These are phyloP conservation scores for Choricystis sp. DNA, from an alignment of 139 green algal species.

Conservation along the genomic window DNA sequence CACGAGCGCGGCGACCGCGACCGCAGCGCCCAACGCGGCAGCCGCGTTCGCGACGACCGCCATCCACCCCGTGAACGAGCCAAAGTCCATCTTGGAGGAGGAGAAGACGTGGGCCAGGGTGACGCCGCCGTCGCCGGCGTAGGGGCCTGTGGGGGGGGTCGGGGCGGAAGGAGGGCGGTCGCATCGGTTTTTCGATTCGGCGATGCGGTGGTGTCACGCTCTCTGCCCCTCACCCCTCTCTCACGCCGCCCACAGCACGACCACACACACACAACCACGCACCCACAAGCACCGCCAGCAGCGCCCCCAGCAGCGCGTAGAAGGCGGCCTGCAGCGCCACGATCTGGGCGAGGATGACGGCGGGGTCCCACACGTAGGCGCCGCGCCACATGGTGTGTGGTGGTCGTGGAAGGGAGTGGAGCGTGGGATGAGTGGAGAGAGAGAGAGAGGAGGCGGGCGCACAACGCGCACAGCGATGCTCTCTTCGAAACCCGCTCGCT, in stretches of 20 bases:
- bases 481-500: too few relatives aligned
- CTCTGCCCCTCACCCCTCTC: neutral
- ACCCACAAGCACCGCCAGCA: conserved; percentile 52
- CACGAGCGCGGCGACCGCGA: conserved; percentile 35
- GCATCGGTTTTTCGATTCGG: neutral
- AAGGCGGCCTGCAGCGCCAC: conserved; percentile 57
- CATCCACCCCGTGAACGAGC: conserved; percentile 36
- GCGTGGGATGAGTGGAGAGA: neutral
- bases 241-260: too few relatives aligned
- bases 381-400: conserved; percentile 1
- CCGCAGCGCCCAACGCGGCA: conserved; percentile 29
- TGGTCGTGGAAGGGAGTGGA: neutral
- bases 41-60: conserved; percentile 26
- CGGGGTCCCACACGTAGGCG: conserved; percentile 47
- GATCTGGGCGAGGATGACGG: conserved; percentile 68
- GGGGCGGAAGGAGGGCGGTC: neutral
- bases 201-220: neutral
- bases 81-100: conserved; percentile 25
- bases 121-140: conserved; percentile 23
- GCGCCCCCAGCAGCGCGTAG: conserved; percentile 53
- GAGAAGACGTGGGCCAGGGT: conserved; percentile 44
- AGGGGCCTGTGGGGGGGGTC: conserved; percentile 25
- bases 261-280: too few relatives aligned
- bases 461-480: neutral
- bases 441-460: neutral